These are phyloP conservation scores for Acarospora socialis DNA, from an alignment of 2,329 filamentous ascomycete genomes.

Conservation along the genomic window DNA sequence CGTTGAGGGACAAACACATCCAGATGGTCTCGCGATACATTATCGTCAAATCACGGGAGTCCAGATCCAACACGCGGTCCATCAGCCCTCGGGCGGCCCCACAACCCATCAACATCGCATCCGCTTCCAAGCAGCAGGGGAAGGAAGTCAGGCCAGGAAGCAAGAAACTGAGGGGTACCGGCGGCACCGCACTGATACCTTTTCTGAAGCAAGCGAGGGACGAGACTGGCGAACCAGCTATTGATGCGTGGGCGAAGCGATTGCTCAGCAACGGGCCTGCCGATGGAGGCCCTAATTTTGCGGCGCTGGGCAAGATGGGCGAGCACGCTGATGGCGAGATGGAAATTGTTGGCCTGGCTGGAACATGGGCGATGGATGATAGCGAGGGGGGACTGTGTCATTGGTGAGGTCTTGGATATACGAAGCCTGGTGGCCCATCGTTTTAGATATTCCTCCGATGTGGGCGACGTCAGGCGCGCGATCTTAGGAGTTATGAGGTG, in stretches of 20 bases:
- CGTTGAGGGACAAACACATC: slow-evolving; percentile 85
- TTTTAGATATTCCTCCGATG: too few species aligned
- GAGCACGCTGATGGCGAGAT: slow-evolving; percentile 40
- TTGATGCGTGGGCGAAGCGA: slow-evolving; percentile 50
- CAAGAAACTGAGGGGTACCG: slow-evolving; percentile 69
- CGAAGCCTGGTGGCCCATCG: too few species aligned
- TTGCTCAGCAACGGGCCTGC: slow-evolving; percentile 41
- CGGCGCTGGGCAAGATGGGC: slow-evolving; percentile 36
- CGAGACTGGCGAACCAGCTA: slow-evolving; percentile 84
- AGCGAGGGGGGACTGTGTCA: slow-evolving; percentile 50
- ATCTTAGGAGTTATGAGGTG: too few species aligned
- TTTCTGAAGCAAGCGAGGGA: slow-evolving; percentile 95
- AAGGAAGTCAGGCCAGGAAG: slow-evolving; percentile 20
- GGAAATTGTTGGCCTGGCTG: slow-evolving; percentile 58
- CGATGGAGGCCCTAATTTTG: slow-evolving; percentile 24
- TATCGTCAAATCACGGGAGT: slow-evolving; percentile 70
- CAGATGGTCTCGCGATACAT: slow-evolving; percentile 94
- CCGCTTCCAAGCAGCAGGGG: slow-evolving; percentile 29
- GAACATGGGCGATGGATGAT: slow-evolving; percentile 80
- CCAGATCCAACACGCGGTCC: slow-evolving; percentile 48
- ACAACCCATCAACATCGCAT: slow-evolving; percentile 44
- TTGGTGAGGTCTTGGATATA: slow-evolving; percentile 27
- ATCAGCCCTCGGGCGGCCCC: slow-evolving; percentile 39
- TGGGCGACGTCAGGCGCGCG: too few species aligned
- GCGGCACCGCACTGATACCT: slow-evolving; percentile 83